Conservation (phyloP, 2,329 filamentous ascomycete genomes). For the Arthrobotrys sphaeroides region DNA sequence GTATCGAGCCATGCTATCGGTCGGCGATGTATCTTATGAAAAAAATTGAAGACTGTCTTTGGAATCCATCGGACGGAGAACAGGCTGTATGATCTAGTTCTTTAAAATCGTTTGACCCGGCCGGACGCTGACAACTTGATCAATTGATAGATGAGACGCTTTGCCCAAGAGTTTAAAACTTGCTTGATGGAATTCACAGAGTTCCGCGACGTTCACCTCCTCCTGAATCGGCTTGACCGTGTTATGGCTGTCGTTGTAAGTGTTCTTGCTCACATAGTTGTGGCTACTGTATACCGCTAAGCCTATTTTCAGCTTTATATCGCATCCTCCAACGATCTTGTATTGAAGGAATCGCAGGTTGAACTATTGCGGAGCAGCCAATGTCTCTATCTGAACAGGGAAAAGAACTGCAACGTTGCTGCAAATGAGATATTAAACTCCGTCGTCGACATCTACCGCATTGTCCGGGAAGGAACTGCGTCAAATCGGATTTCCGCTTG, state of each 20-base stretch:
- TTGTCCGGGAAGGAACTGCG: not conserved
- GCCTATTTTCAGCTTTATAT: not conserved
- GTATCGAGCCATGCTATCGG: not conserved
- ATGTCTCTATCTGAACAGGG: not conserved
- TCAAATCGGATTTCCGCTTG: not conserved
- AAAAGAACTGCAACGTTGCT: not conserved
- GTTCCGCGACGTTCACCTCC: not conserved
- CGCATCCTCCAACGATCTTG: not conserved
- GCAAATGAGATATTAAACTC: not conserved
- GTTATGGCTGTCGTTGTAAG: slow-evolving; percentile 7
- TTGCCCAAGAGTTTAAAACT: not conserved
- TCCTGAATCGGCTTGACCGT: slow-evolving; percentile 11
- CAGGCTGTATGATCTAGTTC: not conserved
- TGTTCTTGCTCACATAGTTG: not conserved
- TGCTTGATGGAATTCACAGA: not conserved
- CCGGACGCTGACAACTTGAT: too few relatives aligned
- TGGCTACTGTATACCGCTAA: not conserved
- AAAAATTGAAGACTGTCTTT: not conserved
- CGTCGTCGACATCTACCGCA: not conserved
- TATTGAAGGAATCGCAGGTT: slow-evolving; percentile 5
- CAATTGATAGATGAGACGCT: not conserved
- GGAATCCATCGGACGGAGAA: not conserved
- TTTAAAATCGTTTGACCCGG: too few relatives aligned
- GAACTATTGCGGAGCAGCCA: not conserved
- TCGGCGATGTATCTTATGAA: not conserved